Evolutionary conservation across 225 moss, liverwort and hornwort species (phyloP), one percentile per base, ranked within the genome.

Genomic region (Ulota crispa): DNA sequence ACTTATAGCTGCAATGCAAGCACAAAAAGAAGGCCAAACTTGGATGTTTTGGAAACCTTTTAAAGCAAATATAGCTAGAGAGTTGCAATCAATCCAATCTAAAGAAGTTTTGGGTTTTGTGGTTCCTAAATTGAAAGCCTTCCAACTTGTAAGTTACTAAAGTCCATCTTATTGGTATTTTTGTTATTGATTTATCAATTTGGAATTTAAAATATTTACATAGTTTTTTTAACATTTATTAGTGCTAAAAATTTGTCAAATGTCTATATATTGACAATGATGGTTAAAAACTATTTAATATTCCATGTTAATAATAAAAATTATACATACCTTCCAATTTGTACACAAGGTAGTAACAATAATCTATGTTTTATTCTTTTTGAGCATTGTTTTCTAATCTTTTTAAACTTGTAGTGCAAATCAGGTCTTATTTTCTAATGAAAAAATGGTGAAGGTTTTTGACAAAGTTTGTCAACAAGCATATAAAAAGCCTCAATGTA

Each of bases 41-140:
- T 84, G 63, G 74, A 52, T 78, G 4, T 50, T 87, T 3, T 57
- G 64, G 9, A 78, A 81, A 28, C 73, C 62, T 43, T 11, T 56
- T 16, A 15, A 36, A 52, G 28, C 7, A 70, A 2, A 13, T 16
- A 10, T 23, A 52, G 28, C 11, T 64, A 2, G 7, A 10, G 41
- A 42, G 3, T 61, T 23, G 43, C 27, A 54, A 34, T 26, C 21
- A 9, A 52, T 61, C 2, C 13, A 82, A 60, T 59, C 36, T 37
- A 8, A 75, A 3, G 68, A 70, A 54, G 15, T 63, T 9, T 39
- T 79, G 43, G 69, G 60, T 15, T 42, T 75, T 75, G 14, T 75
- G 18, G 42, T 86, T 39, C 39, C 34, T n/a, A 62, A 78, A 75
- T 24, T 53, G 4, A 75, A 20, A 4, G 5, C 19, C 64, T 73